Conservation (phyloP, 2,329 filamentous ascomycete species). For the Cladosporium cucumerinum region DNA sequence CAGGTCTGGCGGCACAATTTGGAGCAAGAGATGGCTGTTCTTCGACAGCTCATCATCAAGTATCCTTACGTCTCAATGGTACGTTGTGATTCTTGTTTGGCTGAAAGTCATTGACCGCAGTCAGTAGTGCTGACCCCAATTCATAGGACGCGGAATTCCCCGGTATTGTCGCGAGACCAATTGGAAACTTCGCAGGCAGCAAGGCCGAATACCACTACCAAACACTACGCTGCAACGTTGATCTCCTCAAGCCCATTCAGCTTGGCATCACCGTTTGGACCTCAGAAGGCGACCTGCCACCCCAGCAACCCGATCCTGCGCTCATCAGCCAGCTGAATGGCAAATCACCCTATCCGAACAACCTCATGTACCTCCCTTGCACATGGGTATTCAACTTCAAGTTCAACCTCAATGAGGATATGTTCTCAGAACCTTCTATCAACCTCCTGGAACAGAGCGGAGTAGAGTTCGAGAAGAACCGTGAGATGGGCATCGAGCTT, state of each 20-base stretch:
- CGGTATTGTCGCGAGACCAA: conserved; percentile 92
- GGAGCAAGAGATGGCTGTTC: conserved; percentile 80
- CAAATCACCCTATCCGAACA: conserved; percentile 42
- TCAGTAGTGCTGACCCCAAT: not conserved
- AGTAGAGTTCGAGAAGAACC: conserved; percentile 83
- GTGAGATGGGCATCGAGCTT: conserved; percentile 86
- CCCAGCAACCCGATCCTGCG: conserved; percentile 57
- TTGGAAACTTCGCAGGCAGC: conserved; percentile 80
- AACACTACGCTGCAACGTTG: conserved; percentile 93
- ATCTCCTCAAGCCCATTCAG: conserved; percentile 95
- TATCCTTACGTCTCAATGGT: conserved; percentile 99
- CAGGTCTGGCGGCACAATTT: conserved; percentile 96
- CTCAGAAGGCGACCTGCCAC: conserved; percentile 80
- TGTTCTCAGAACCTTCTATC: conserved; percentile 96
- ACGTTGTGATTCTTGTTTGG: conserved; percentile 54
- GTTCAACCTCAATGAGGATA: conserved; percentile 90
- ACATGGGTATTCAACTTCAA: conserved; percentile 99
- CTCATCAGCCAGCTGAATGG: conserved; percentile 43
- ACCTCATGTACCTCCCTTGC: conserved; percentile 63
- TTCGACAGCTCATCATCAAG: conserved; percentile 80
- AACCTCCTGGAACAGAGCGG: conserved; percentile 85
- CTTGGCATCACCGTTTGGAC: conserved; percentile 93
- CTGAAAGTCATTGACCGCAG: not conserved
- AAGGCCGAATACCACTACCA: conserved; percentile 99
- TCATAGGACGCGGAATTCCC: conserved; percentile 92